These are phyloP conservation scores for Kwoniella shivajii DNA, from an alignment of 1,284 basidiomycete species.

Conservation along the genomic window DNA sequence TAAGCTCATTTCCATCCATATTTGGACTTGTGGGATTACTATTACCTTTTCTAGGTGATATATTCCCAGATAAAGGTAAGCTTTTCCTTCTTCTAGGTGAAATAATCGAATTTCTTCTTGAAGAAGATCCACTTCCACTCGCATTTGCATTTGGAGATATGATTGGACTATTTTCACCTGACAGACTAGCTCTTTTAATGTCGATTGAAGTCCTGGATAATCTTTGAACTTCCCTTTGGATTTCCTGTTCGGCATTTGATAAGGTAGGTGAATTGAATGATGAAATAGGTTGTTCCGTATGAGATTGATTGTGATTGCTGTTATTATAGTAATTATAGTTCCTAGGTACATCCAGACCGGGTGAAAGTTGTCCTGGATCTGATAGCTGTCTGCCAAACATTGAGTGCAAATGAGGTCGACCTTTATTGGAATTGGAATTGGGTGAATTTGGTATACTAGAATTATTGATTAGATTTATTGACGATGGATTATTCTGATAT, in stretches of 20 bases:
- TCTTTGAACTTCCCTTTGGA: constrained; percentile 18
- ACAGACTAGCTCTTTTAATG: constrained; percentile 8
- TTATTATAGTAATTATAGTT: neutral
- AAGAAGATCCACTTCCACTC: neutral
- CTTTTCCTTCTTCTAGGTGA: constrained; percentile 8
- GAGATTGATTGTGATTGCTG: neutral
- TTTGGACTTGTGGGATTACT: neutral
- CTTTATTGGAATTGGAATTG: neutral
- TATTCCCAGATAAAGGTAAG: neutral
- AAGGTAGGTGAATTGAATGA: constrained; percentile 22
- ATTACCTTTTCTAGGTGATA: neutral
- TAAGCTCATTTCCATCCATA: neutral
- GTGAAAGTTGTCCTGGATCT: constrained; percentile 10
- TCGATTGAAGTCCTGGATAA: constrained; percentile 22
- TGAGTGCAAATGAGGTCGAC: constrained; percentile 23
- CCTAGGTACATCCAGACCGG: neutral
- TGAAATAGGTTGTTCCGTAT: constrained; percentile 2
- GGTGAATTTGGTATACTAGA: constrained; percentile 1
- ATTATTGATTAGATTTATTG: constrained; percentile 1
- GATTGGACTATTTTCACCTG: neutral
- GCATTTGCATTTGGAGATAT: neutral
- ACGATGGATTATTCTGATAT: no score
- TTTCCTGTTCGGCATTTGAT: constrained; percentile 20
- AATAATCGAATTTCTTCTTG: neutral
- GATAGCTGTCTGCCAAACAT: constrained; percentile 13